These are phyloP conservation scores for Plectosphaerella sp. DNA, from an alignment of 2,329 filamentous ascomycete genomes.

Conservation along the genomic window DNA sequence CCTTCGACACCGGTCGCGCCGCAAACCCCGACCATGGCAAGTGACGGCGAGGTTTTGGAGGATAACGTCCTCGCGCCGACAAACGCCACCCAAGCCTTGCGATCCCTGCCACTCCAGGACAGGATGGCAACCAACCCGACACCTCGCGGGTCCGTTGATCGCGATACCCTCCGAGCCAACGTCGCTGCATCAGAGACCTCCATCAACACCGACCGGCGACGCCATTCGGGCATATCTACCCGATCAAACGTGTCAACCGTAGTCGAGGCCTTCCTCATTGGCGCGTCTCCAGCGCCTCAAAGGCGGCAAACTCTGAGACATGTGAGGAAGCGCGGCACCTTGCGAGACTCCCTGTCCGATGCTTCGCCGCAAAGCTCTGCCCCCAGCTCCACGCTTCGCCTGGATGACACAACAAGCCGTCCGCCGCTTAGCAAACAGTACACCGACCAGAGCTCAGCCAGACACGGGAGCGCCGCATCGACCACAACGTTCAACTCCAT, in stretches of 20 bases:
- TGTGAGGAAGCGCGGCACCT: slow-evolving; percentile 48
- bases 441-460: slow-evolving; percentile 24
- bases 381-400: slow-evolving; percentile 30
- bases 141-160: slow-evolving; percentile 23
- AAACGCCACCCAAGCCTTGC: slow-evolving; percentile 45
- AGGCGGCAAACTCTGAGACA: slow-evolving; percentile 55
- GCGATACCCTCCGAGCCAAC: slow-evolving; percentile 21
- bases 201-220: slow-evolving; percentile 36
- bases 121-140: slow-evolving; percentile 32
- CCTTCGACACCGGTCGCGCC: not conserved
- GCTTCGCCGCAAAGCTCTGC: slow-evolving; percentile 37
- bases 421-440: slow-evolving; percentile 19
- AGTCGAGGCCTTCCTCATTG: slow-evolving; percentile 54
- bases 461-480: slow-evolving; percentile 44
- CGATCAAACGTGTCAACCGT: slow-evolving; percentile 52
- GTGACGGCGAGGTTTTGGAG: slow-evolving; percentile 37
- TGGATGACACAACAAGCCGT: slow-evolving; percentile 21
- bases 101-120: slow-evolving; percentile 41
- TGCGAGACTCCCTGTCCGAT: slow-evolving; percentile 43
- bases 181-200: slow-evolving; percentile 33
- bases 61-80: slow-evolving; percentile 43
- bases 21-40: slow-evolving; percentile 10
- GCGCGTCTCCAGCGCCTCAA: slow-evolving; percentile 35
- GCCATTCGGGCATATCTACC: slow-evolving; percentile 50
- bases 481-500: slow-evolving; percentile 43